phyloP scores from a whole-genome alignment of 1,284 basidiomycete species.

The Takashimella tepidaria region DNA sequence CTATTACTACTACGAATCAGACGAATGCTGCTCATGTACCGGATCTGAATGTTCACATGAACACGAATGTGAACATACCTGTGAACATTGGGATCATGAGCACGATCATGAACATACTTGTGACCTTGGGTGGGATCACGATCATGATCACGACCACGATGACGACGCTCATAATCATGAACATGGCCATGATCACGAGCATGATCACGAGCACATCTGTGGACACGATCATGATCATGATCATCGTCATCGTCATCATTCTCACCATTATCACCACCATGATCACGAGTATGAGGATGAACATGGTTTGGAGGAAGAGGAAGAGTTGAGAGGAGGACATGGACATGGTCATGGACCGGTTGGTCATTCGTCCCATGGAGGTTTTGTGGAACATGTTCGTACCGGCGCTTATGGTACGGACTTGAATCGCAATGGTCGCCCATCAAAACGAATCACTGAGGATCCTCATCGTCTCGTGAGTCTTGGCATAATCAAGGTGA shows the following conservation, averaged over 20 bases:
- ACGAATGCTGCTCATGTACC: slow-evolving; percentile 9
- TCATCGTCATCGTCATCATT: slow-evolving; percentile 14
- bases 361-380: too few species aligned
- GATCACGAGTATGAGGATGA: slow-evolving; percentile 20
- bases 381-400: neutral
- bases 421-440: neutral
- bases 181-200: slow-evolving; percentile 4
- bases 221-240: slow-evolving; percentile 10
- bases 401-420: neutral
- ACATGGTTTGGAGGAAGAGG: neutral
- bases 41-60: neutral
- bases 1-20: slow-evolving; percentile 30
- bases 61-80: neutral
- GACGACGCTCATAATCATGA: slow-evolving; percentile 14
- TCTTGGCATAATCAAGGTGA: too few species aligned
- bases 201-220: slow-evolving; percentile 4
- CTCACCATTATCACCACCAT: slow-evolving; percentile 14
- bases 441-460: slow-evolving; percentile 23
- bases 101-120: slow-evolving; percentile 20
- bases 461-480: slow-evolving; percentile 42
- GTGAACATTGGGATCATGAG: slow-evolving; percentile 1
- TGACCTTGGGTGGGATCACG: slow-evolving; percentile 8
- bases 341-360: neutral
- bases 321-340: neutral
- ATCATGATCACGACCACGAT: slow-evolving; percentile 19